Evolutionary conservation across 495 filamentous ascomycete genomes (phyloP).

Genomic region (Lentithecium fluviatile): DNA sequence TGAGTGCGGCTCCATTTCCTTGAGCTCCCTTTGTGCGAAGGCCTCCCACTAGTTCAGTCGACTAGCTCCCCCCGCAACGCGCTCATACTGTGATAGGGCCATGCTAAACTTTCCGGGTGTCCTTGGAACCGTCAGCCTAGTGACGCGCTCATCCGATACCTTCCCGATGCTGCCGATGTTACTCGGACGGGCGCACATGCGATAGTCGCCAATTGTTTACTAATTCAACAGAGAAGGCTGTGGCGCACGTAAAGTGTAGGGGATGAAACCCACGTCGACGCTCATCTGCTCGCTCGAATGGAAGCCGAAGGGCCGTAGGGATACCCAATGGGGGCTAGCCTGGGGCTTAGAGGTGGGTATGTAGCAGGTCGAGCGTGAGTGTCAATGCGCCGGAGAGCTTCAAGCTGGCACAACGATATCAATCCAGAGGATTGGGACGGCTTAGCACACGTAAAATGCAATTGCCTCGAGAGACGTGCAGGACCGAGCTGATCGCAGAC

Average conservation of each 20-base stretch:
- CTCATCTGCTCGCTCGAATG: conserved; percentile 25
- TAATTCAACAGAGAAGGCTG: neutral
- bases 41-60: neutral
- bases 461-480: neutral
- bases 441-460: neutral
- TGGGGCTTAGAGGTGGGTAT: conserved; percentile 6
- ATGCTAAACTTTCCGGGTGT: neutral
- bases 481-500: neutral
- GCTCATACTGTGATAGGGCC: neutral
- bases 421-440: too few relatives aligned
- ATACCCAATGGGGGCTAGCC: neutral
- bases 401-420: neutral
- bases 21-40: neutral
- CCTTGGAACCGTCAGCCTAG: conserved; percentile 1
- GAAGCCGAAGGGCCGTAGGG: conserved; percentile 16
- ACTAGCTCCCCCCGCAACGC: neutral
- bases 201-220: neutral
- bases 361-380: neutral
- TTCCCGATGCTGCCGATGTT: neutral
- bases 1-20: neutral
- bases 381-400: neutral
- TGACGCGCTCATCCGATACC: conserved; percentile 24
- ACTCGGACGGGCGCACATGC: conserved; percentile 1
- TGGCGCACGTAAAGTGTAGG: neutral
- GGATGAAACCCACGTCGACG: neutral